Evolutionary conservation across 345 rosid species (phyloP).

Genomic region (Pistacia atlantica): DNA sequence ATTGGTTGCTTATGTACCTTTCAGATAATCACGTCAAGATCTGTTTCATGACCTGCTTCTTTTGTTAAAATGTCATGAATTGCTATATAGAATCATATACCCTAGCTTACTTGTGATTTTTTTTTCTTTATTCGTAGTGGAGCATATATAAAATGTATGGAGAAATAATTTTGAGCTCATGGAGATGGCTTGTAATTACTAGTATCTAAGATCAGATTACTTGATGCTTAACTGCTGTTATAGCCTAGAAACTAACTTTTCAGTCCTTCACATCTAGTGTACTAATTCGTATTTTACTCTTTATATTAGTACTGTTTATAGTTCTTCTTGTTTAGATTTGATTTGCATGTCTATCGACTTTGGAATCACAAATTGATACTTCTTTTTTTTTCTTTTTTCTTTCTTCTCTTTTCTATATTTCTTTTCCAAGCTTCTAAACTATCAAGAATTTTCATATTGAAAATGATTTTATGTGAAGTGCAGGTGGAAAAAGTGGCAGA

Average conservation of each 20-base stretch:
- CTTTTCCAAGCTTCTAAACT: background rate
- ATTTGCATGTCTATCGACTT: background rate
- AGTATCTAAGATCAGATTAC: background rate
- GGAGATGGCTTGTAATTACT: background rate
- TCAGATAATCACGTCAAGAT: slow-evolving; percentile 80
- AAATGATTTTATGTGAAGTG: slow-evolving; percentile 5
- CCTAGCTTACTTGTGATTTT: slow-evolving; percentile 2
- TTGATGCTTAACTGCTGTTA: background rate
- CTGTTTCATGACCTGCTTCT: background rate
- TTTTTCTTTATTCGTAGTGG: background rate
- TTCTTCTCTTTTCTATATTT: background rate
- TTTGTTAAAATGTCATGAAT: background rate
- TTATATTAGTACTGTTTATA: background rate
- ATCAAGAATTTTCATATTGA: background rate
- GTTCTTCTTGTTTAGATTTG: background rate
- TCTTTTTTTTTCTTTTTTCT: too few relatives aligned
- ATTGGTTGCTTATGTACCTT: slow-evolving; percentile 98
- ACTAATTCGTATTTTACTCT: background rate
- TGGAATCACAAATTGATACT: background rate
- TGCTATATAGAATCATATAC: background rate
- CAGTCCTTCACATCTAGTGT: background rate
- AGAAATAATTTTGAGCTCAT: background rate
- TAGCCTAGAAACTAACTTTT: background rate
- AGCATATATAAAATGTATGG: background rate
- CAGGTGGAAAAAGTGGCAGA: slow-evolving; percentile 79